Evolutionary conservation across 208 protist genomes (phyloP).

Genomic region (Leishmania turanica): DNA sequence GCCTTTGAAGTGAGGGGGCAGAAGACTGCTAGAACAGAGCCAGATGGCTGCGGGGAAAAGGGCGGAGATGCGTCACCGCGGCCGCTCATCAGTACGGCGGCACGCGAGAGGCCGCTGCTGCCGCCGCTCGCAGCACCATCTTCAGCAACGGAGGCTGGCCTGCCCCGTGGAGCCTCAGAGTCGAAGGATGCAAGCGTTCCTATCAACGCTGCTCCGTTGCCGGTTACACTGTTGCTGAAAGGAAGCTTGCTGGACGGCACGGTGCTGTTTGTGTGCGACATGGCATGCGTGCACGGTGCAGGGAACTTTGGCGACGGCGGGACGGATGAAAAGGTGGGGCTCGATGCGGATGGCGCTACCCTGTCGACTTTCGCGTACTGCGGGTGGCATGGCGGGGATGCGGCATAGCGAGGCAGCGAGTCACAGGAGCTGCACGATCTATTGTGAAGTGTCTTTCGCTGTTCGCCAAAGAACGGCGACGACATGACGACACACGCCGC

Average conservation of each 20-base stretch:
- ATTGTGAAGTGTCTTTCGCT: neutral
- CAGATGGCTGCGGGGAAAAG: neutral
- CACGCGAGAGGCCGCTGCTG: constrained; percentile 9
- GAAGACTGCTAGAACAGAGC: constrained; percentile 2
- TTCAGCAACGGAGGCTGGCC: neutral
- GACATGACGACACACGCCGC: neutral
- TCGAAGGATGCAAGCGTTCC: constrained; percentile 13
- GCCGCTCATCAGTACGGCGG: constrained; percentile 2
- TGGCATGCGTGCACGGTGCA: neutral
- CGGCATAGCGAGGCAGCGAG: neutral
- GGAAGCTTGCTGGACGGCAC: constrained; percentile 6
- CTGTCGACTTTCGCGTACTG: neutral
- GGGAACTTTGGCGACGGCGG: neutral
- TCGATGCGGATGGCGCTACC: neutral
- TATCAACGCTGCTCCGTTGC: neutral
- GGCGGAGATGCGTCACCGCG: constrained; percentile 1
- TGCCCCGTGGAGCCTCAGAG: neutral
- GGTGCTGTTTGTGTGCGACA: neutral
- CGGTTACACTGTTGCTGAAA: constrained; percentile 9
- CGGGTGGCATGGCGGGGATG: neutral
- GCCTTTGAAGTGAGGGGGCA: constrained; percentile 15
- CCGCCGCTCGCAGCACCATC: neutral
- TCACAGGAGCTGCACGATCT: neutral
- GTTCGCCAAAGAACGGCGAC: neutral
- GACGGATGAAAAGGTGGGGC: neutral